Evolutionary conservation across 805 yeast genomes (phyloP).

Genomic region (Suhomyces kilbournensis): DNA sequence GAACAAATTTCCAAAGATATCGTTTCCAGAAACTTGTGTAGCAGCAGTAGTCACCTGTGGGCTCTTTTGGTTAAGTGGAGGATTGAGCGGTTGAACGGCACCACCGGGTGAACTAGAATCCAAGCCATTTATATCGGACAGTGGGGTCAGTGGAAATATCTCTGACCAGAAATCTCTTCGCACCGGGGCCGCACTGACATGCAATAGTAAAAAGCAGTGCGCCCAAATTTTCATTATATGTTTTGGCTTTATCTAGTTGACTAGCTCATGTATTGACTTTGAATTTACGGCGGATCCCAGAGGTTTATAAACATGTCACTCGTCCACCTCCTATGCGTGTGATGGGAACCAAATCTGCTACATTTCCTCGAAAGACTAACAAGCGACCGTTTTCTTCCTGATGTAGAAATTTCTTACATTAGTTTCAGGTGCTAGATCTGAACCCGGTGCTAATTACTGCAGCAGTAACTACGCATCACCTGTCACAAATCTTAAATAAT

Average conservation of each 20-base stretch:
- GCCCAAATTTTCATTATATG: not conserved
- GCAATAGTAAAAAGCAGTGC: not conserved
- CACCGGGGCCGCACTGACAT: slow-evolving; percentile 1
- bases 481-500: not conserved
- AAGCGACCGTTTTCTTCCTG: not conserved
- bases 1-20: not conserved
- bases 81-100: not conserved
- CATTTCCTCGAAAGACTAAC: not conserved
- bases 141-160: not conserved
- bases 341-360: not conserved
- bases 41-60: not conserved
- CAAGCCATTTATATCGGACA: not conserved
- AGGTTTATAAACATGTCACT: not conserved
- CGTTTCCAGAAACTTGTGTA: not conserved
- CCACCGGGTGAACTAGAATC: not conserved
- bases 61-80: not conserved
- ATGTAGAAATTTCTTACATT: not conserved
- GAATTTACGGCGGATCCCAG: not conserved
- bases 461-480: not conserved
- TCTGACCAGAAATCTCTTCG: slow-evolving; percentile 1
- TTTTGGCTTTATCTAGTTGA: not conserved
- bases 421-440: not conserved
- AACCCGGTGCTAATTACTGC: not conserved
- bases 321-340: not conserved
- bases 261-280: not conserved